Conservation (phyloP, 2,329 filamentous ascomycete genomes). For the Clarireedia sp. region DNA sequence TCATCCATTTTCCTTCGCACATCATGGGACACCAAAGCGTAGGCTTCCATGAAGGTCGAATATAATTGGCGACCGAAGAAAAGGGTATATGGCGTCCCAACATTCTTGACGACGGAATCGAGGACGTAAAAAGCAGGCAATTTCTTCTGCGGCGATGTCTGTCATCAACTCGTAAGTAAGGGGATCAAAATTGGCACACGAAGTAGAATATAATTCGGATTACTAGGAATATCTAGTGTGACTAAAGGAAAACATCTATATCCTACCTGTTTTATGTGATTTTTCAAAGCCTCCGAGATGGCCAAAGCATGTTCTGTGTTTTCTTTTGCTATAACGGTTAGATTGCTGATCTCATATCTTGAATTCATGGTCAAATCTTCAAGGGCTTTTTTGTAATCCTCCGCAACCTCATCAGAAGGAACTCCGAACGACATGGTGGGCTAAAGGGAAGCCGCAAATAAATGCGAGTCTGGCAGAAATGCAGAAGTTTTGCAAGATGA, state of each 20-base stretch:
- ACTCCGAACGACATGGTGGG: conserved; percentile 54
- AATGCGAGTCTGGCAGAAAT: conserved; percentile 18
- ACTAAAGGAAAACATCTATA: conserved; percentile 22
- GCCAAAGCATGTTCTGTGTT: conserved; percentile 92
- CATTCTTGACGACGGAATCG: conserved; percentile 97
- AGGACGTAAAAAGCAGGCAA: conserved; percentile 94
- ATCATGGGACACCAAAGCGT: conserved; percentile 74
- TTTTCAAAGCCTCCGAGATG: conserved; percentile 82
- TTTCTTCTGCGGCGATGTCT: conserved; percentile 86
- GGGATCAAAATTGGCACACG: conserved; percentile 19
- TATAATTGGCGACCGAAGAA: conserved; percentile 91
- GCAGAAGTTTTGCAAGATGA: conserved; percentile 6
- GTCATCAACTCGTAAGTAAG: conserved; percentile 22
- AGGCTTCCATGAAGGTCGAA: conserved; percentile 93
- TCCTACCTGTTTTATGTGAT: conserved; percentile 91
- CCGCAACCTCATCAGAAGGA: conserved; percentile 72
- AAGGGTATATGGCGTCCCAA: conserved; percentile 92
- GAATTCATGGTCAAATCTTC: conserved; percentile 88
- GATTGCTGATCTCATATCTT: conserved; percentile 90
- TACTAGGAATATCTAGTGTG: conserved; percentile 15
- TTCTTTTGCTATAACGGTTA: conserved; percentile 95
- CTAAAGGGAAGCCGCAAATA: conserved; percentile 21
- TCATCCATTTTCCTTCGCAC: conserved; percentile 91
- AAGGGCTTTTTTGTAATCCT: conserved; percentile 89
- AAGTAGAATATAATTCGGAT: conserved; percentile 10